phyloP scores from a whole-genome alignment of 345 rosid genomes.

The Geranium brycei region DNA sequence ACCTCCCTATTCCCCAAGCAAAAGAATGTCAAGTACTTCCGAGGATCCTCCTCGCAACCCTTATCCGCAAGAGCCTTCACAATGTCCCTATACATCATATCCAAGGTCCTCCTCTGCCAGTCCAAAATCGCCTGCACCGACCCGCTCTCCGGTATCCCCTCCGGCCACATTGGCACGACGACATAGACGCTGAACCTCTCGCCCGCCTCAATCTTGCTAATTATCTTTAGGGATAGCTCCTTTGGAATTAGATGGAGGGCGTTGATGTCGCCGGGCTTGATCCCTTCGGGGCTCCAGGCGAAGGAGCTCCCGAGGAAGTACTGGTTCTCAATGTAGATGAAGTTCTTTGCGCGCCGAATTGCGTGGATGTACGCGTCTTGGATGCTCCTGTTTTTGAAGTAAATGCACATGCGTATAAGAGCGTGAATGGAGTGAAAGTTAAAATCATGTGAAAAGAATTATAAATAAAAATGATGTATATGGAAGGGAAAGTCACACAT shows the following conservation, averaged over 20 bases:
- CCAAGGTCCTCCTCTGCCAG: slow-evolving; percentile 95
- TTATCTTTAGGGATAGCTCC: slow-evolving; percentile 88
- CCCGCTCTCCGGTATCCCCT: slow-evolving; percentile 87
- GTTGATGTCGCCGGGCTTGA: slow-evolving; percentile 80
- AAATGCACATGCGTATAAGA: too few species aligned
- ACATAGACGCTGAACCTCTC: slow-evolving; percentile 77
- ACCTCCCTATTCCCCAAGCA: slow-evolving; percentile 91
- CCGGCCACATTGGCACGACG: slow-evolving; percentile 99
- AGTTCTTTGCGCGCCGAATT: slow-evolving; percentile 87
- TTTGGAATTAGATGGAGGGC: slow-evolving; percentile 84
- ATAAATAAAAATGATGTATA: too few species aligned
- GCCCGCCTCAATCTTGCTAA: slow-evolving; percentile 79
- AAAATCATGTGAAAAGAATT: too few species aligned
- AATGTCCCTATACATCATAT: slow-evolving; percentile 86
- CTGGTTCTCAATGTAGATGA: slow-evolving; percentile 88
- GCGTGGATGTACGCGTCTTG: slow-evolving; percentile 94
- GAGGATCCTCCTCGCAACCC: slow-evolving; percentile 60
- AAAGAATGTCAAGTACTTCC: slow-evolving; percentile 82
- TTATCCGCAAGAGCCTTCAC: slow-evolving; percentile 60
- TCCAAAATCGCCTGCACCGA: slow-evolving; percentile 92
- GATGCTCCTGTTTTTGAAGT: slow-evolving; percentile 40
- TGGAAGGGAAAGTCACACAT: too few species aligned
- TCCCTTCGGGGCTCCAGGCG: slow-evolving; percentile 67
- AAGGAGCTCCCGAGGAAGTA: slow-evolving; percentile 93
- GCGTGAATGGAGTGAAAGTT: too few species aligned